A percentile compares a stretch with the other conserved stretches of the same genome.
phyloP scores from a whole-genome alignment of 179 eudicot species.

The Corrigiola litoralis region DNA sequence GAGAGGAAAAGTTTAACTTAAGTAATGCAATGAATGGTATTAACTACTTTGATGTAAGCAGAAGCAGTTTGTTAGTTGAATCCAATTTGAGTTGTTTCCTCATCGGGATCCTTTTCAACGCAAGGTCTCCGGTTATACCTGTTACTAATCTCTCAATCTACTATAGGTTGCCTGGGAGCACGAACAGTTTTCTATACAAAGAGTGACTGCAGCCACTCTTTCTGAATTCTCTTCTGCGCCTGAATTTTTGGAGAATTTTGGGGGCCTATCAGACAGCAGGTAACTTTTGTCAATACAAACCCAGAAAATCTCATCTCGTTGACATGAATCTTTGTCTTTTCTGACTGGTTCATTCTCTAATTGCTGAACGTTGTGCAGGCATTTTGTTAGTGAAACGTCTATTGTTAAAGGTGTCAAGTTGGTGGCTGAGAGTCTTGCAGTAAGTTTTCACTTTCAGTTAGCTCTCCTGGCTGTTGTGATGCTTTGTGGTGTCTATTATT shows the following conservation, averaged over 20 bases:
- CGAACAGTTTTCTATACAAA: conserved; percentile 88
- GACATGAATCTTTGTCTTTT: neutral
- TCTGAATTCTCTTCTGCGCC: conserved; percentile 78
- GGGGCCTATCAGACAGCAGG: conserved; percentile 85
- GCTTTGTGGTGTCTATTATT: neutral
- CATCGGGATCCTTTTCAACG: neutral
- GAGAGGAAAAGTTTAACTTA: no score
- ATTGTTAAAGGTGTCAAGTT: conserved; percentile 61
- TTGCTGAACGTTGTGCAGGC: conserved; percentile 39
- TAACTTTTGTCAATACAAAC: conserved; percentile 16
- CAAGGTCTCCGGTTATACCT: conserved; percentile 3
- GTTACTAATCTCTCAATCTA: conserved; percentile 37
- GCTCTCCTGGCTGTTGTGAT: neutral
- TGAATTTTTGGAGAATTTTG: conserved; percentile 71
- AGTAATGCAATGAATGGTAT: no score
- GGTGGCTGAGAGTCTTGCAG: conserved; percentile 98
- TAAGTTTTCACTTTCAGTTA: conserved; percentile 29
- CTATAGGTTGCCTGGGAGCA: conserved; percentile 99
- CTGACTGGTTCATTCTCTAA: neutral
- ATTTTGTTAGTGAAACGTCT: conserved; percentile 60
- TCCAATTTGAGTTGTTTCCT: no score
- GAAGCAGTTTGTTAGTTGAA: no score
- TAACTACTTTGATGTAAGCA: no score
- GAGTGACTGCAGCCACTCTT: conserved; percentile 92
- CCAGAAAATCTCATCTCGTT: neutral